Percentiles rank a stretch among this genome's conserved stretches.
These are phyloP conservation scores for Backusella australiensis DNA, from an alignment of 192 early-diverging fungal genomes.

Conservation along the genomic window DNA sequence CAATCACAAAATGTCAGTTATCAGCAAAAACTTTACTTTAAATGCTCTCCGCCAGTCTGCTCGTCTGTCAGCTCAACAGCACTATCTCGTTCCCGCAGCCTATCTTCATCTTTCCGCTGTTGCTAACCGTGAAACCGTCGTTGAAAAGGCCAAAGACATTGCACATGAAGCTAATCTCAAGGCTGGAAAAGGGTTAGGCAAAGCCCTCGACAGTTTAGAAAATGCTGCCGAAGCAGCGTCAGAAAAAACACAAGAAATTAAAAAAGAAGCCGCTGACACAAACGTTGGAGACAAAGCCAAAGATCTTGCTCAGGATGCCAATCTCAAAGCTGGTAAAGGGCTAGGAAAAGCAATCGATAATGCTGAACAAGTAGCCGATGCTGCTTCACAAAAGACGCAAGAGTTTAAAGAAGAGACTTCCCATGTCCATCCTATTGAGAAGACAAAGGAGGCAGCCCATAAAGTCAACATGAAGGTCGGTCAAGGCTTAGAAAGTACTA, in stretches of 20 bases:
- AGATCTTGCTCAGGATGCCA: slow-evolving; percentile 3
- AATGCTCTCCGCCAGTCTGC: not conserved
- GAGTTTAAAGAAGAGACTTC: slow-evolving; percentile 15
- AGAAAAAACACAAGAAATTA: slow-evolving; percentile 15
- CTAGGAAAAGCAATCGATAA: not conserved
- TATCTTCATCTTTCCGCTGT: not conserved
- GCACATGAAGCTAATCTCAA: slow-evolving; percentile 31
- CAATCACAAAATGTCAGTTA: not conserved
- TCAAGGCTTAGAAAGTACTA: not conserved
- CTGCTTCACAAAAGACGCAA: slow-evolving; percentile 11
- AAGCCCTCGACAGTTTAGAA: not conserved
- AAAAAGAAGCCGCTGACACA: not conserved
- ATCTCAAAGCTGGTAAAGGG: not conserved
- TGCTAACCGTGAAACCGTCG: not conserved
- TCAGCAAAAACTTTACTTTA: not conserved
- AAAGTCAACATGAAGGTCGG: slow-evolving; percentile 2
- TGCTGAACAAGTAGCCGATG: not conserved
- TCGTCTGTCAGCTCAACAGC: not conserved
- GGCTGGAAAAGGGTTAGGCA: slow-evolving; percentile 10
- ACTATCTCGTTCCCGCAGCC: not conserved
- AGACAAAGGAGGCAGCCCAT: slow-evolving; percentile 13
- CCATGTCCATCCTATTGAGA: not conserved
- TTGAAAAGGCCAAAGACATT: slow-evolving; percentile 27
- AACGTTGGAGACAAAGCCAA: not conserved
- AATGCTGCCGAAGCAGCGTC: not conserved